phyloP scores from a whole-genome alignment of 768 basidiomycete genomes.

The Trametopsis cervina region DNA sequence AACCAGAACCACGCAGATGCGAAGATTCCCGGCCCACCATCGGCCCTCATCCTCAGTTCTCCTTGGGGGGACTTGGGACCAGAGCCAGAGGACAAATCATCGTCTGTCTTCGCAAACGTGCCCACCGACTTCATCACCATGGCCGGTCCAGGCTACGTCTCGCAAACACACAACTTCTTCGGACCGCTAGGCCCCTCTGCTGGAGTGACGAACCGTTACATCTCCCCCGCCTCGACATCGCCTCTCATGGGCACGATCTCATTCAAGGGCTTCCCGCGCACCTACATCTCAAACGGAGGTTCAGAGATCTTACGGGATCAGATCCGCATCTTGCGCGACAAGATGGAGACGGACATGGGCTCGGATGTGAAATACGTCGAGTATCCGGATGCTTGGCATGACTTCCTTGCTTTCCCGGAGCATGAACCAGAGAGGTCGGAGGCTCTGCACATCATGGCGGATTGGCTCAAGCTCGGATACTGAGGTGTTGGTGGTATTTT shows the following conservation, averaged over 20 bases:
- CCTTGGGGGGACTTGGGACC: constrained; percentile 47
- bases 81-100: constrained; percentile 30
- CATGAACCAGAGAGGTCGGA: constrained; percentile 22
- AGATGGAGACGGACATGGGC: constrained; percentile 28
- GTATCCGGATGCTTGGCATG: constrained; percentile 24
- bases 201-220: constrained; percentile 11
- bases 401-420: constrained; percentile 17
- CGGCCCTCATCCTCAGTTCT: constrained; percentile 41
- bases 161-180: neutral
- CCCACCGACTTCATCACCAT: constrained; percentile 4
- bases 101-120: constrained; percentile 29
- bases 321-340: constrained; percentile 22
- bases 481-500: too few relatives aligned
- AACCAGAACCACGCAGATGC: constrained; percentile 34
- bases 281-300: constrained; percentile 25
- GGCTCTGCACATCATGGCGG: constrained; percentile 12
- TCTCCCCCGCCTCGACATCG: constrained; percentile 15
- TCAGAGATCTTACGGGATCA: constrained; percentile 30
- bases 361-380: constrained; percentile 23
- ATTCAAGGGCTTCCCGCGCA: constrained; percentile 27
- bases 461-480: constrained; percentile 11
- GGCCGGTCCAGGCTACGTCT: neutral
- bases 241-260: constrained; percentile 3
- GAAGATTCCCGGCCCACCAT: constrained; percentile 17
- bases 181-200: constrained; percentile 7